Base-by-base conservation (phyloP, 345 rosid species). In the Luvunga scandens region DNA sequence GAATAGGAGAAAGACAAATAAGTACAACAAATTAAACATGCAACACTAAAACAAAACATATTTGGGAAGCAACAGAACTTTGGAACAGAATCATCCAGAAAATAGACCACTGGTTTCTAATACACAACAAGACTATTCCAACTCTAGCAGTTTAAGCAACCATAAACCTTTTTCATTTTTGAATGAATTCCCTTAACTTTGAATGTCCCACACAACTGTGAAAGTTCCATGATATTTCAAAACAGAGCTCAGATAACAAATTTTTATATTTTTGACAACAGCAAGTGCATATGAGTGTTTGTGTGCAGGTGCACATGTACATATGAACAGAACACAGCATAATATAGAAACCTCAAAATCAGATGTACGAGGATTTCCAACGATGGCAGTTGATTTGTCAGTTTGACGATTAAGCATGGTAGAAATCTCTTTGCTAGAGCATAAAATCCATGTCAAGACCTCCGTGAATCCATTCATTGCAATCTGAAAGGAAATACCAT, bases 311-410 rank as follows among this genome's bases (percentile, higher is more conserved):
- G 62, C 27, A 59, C 8, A 59, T n/a, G 28, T 22, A 59, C 12
- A 24, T 59, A 59, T 59, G 62, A 59, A 22, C 62, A 22, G 38
- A 53, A 55, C 7, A 50, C 4, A 53, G n/a, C 36, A n/a, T 36
- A 53, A 72, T 42, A 25, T 16, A 66, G 86, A 78, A 81, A 96
- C 99, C 99, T 96, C 98, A 85, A 90, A 96, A 87, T 96, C 99
- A 72, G 97, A 84, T 59, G 95, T 86, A 10, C 98, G 94, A 34
- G 99, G 98, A 75, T 95, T 95, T 68, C 83, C 95, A 80, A 92
- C 79, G 28, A 90, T 83, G 39, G 86, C 97, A 27, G 92, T 93
- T 61, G 90, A 80, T 69, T 84, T 77, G 75, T 89, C 93, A 85
- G 89, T 97, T 57, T 82, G 72, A 48, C 88, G 87, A 70, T 94